phyloP scores from a whole-genome alignment of 2,329 filamentous ascomycete genomes.

The Parafenestella ontariensis region DNA sequence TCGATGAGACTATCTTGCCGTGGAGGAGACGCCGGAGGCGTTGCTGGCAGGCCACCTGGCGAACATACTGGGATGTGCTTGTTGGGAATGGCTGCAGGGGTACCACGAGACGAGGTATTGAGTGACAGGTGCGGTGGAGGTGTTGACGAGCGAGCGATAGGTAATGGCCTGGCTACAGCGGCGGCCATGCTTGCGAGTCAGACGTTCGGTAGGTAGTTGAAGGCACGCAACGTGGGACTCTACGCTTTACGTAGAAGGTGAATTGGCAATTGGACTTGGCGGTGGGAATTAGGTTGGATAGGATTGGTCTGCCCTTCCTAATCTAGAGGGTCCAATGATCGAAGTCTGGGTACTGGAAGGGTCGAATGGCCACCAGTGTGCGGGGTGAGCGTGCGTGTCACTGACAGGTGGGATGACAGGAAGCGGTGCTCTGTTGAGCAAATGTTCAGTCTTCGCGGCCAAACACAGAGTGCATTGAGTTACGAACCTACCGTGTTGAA shows the following conservation, averaged over 20 bases:
- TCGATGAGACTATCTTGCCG: constrained; percentile 63
- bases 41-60: constrained; percentile 70
- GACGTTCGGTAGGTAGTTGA: constrained; percentile 19
- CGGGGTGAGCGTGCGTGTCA: constrained; percentile 20
- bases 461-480: constrained; percentile 4
- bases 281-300: constrained; percentile 10
- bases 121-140: constrained; percentile 64
- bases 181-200: constrained; percentile 50
- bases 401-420: constrained; percentile 19
- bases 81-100: constrained; percentile 74
- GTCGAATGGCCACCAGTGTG: constrained; percentile 11
- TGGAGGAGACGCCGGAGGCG: constrained; percentile 65
- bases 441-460: constrained; percentile 20
- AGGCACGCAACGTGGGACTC: constrained; percentile 37
- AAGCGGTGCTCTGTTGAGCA: constrained; percentile 16
- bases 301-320: constrained; percentile 17
- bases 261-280: constrained; percentile 3
- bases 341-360: not conserved
- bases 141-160: constrained; percentile 48
- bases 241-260: constrained; percentile 8
- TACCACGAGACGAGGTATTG: constrained; percentile 63
- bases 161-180: constrained; percentile 49
- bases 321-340: constrained; percentile 11
- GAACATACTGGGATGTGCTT: constrained; percentile 91
- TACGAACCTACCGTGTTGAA: constrained; percentile 17